A percentile compares a stretch with the other conserved stretches of the same genome.
phyloP scores from a whole-genome alignment of 306 rosid species.

The Casuarina equisetifolia region DNA sequence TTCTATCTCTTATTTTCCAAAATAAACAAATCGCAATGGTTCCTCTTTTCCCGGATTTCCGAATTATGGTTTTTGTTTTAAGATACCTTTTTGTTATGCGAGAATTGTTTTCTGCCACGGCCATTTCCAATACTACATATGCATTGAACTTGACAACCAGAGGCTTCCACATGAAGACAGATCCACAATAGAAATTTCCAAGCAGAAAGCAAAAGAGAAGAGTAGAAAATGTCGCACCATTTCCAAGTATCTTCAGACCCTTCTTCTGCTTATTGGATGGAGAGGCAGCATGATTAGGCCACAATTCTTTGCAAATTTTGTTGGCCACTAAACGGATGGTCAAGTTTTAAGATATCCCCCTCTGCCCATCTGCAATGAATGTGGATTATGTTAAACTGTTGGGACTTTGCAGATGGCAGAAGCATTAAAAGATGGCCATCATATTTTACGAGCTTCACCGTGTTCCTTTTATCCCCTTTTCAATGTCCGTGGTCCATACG shows the following conservation, averaged over 20 bases:
- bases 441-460: background rate
- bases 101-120: background rate
- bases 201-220: background rate
- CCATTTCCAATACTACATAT: background rate
- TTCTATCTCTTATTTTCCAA: background rate
- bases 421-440: background rate
- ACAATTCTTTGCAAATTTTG: background rate
- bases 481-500: background rate
- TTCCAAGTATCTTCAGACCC: background rate
- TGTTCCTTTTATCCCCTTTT: background rate
- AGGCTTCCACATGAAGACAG: background rate
- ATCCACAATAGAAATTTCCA: background rate
- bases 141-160: background rate
- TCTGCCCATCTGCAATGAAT: background rate
- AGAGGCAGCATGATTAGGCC: constrained; percentile 1
- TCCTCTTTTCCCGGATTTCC: background rate
- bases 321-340: constrained; percentile 22
- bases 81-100: background rate
- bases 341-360: constrained; percentile 24
- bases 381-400: background rate
- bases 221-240: background rate
- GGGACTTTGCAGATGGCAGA: constrained; percentile 12
- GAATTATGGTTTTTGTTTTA: background rate
- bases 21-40: background rate
- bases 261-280: background rate